Evolutionary conservation across 345 rosid species (phyloP).

Genomic region (Microthlaspi erraticum): DNA sequence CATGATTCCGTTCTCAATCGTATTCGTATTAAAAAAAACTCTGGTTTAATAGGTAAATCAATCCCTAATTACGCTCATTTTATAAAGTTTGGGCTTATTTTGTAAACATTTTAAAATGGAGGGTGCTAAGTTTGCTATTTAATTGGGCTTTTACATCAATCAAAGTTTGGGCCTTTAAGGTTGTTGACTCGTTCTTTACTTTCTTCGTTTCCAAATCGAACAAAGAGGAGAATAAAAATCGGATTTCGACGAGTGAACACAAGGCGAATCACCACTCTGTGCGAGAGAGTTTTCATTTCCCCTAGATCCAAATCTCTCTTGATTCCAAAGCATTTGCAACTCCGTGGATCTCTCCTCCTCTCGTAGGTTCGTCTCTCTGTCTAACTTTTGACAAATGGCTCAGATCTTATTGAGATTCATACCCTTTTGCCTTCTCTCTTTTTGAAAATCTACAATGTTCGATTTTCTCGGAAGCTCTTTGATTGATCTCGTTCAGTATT

Average conservation of each 20-base stretch:
- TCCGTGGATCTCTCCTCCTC: constrained; percentile 39
- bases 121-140: too few species aligned
- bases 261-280: constrained; percentile 32
- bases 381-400: background rate
- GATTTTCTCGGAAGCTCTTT: background rate
- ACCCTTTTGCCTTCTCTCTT: constrained; percentile 6
- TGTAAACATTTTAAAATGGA: background rate
- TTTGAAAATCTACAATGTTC: constrained; percentile 28
- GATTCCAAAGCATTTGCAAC: constrained; percentile 15
- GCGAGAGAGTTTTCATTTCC: constrained; percentile 20
- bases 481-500: constrained; percentile 21
- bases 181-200: too few species aligned
- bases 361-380: constrained; percentile 45
- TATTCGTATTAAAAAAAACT: too few species aligned
- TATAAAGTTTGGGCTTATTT: constrained; percentile 4
- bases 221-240: background rate
- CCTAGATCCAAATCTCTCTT: constrained; percentile 40
- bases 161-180: constrained; percentile 2
- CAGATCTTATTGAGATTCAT: constrained; percentile 30
- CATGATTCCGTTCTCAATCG: too few species aligned
- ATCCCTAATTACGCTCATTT: too few species aligned
- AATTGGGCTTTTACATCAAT: constrained; percentile 26
- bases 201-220: background rate
- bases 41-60: too few species aligned
- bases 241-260: constrained; percentile 15